Base-by-base conservation (phyloP, 2,329 filamentous ascomycete genomes). In the Ophiostoma piceae region DNA sequence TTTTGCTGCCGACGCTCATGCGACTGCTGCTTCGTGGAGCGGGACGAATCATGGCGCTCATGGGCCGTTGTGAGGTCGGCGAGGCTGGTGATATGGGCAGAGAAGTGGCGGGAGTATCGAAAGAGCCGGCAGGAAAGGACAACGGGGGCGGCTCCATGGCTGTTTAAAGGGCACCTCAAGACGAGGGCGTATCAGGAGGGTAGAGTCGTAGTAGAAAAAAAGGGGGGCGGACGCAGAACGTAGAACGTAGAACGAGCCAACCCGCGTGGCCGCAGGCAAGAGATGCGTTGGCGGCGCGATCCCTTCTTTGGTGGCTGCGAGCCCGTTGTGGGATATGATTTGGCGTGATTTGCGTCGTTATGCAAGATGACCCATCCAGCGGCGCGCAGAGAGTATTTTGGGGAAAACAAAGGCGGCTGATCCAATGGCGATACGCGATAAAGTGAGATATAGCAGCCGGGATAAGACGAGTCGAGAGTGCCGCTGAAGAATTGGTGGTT, bases 1-100 rank as follows among this genome's bases (percentile, higher is more conserved):
- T 82, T 79, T 91, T 94, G 81, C 91, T 91, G 76, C 85, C 89
- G 82, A 90, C 90, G 82, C 92, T 96, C 85, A 96, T 84, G 75
- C 94, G 91, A 81, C 92, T 96, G 75, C 85, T 91, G 78, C 92
- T 95, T 78, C 92, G 80, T 29, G 83, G 85, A 62, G 90, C 84
- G 65, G 91, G 85, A 76, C 90, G 88, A 76, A 93, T 87, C 83
- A 96, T 89, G 78, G 88, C 89, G 82, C 92, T 96, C 84, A 92
- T 84, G 69, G 93, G 92, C 79, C 92, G 87, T 79, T 87, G 86
- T 74, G 85, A 82, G 77, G 83, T 80, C 77, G 84, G 90, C 77
- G 90, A 92, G 72, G 82, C 84, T 78, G 90, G 90, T 14, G 71
- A 72, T 57, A 66, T 67, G 14, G 70, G 66, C 14, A 35, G 5